Evolutionary conservation across 768 basidiomycete genomes (phyloP).

Genomic region (Termitomyces sp.): DNA sequence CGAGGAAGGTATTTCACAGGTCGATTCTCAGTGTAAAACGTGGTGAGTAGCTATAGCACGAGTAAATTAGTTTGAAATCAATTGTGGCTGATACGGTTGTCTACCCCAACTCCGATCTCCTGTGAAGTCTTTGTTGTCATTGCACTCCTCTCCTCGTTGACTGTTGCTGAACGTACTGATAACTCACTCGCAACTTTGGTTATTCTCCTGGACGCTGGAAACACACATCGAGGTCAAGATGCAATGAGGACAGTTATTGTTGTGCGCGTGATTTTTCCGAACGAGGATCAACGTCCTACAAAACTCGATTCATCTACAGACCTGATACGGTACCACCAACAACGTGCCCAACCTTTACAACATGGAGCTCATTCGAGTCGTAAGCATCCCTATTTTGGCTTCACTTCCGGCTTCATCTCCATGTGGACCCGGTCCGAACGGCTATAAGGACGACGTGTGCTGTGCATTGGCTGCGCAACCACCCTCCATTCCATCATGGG

Average conservation of each 20-base stretch:
- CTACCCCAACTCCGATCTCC: background rate
- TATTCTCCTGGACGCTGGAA: background rate
- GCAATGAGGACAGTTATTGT: background rate
- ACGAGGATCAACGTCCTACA: background rate
- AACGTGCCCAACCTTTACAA: background rate
- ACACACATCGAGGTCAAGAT: background rate
- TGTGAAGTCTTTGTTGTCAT: background rate
- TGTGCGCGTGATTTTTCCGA: background rate
- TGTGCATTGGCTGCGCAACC: background rate
- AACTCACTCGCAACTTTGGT: too few relatives aligned
- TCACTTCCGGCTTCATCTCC: background rate
- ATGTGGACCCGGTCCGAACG: background rate
- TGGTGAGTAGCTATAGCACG: too few relatives aligned
- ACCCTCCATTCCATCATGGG: background rate
- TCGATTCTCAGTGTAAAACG: background rate
- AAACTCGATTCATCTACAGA: background rate
- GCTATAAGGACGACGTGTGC: background rate
- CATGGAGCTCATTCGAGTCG: background rate
- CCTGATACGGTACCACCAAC: background rate
- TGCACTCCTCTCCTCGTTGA: too few relatives aligned
- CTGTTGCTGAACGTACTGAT: too few relatives aligned
- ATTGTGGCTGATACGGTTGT: background rate
- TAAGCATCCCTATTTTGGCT: background rate
- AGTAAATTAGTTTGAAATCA: background rate
- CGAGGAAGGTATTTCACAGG: background rate